Percentiles rank a stretch among this genome's conserved stretches.
phyloP scores from a whole-genome alignment of 495 filamentous ascomycete species.

The Podospora pseudoanserina region DNA sequence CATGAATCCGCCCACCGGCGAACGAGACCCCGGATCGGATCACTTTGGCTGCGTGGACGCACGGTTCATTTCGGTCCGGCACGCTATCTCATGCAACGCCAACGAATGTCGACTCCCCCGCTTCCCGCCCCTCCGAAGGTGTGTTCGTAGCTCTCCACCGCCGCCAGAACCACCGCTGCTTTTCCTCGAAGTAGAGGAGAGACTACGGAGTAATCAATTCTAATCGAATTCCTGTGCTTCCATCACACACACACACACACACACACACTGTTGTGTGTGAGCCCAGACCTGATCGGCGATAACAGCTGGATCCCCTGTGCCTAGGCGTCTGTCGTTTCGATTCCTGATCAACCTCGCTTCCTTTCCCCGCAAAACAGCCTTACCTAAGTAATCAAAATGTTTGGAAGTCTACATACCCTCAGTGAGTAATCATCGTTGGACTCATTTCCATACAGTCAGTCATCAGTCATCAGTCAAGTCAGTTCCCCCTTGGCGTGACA shows the following conservation, averaged over 20 bases:
- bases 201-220: not conserved
- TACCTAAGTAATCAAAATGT: slow-evolving; percentile 26
- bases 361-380: not conserved
- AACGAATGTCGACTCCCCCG: slow-evolving; percentile 18
- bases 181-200: not conserved
- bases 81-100: slow-evolving; percentile 19
- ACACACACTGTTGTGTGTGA: not conserved
- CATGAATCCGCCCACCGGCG: not conserved
- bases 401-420: slow-evolving; percentile 33
- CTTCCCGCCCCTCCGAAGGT: not conserved
- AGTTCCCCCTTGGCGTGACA: not conserved
- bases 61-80: slow-evolving; percentile 18
- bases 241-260: not conserved
- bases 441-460: not conserved
- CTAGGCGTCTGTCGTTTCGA: not conserved
- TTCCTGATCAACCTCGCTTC: not conserved
- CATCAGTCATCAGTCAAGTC: not conserved
- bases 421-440: slow-evolving; percentile 27
- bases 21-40: slow-evolving; percentile 8
- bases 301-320: not conserved
- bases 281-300: not conserved
- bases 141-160: not conserved
- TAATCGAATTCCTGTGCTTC: not conserved
- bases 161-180: slow-evolving; percentile 2
- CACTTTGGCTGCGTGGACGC: slow-evolving; percentile 4